Evolutionary conservation across 164 flowering plant genomes (phyloP), one percentile per base, ranked within the genome.

Genomic region (Vitis riparia): DNA sequence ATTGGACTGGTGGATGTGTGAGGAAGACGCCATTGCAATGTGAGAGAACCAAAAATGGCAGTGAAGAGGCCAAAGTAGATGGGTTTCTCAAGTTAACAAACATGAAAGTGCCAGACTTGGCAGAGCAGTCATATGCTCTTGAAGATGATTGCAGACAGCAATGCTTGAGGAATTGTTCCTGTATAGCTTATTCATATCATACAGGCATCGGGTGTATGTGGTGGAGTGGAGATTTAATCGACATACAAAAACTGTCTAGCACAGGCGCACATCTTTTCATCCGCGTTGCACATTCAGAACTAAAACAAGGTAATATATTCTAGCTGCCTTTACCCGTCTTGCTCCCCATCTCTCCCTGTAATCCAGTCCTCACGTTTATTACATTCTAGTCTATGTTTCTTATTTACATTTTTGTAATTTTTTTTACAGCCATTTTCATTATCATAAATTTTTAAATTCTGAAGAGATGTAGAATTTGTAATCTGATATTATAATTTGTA

Each of bases 91-190:
- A 27, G 49, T 0, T 80, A 19, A 37, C n/a, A 19, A 29, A 32
- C 23, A 37, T 76, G 75, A 85, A 85, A 77, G 72, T 81, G 70
- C 90, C 88, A 1, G 87, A 80, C 51, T 74, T 74, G 49, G 69
- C 79, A 5, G 69, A 76, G 15, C 59, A 60, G 65, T 37, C 51
- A 15, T 47, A n/a, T 71, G 8, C 50, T 11, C 9, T 3, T 3
- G n/a, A 15, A 8, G 74, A 73, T 5, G 68, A 77, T 0, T 91
- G 97, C 50, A 55, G 16, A 51, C 63, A 51, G 1, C 59, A 30
- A 49, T 91, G 97, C 74, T 70, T 77, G 70, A 65, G 57, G 17
- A 86, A 87, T 68, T 88, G 91, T 68, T 85, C 94, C 0, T 89
- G 91, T 44, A 51, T 52, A 15, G 93, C 91, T 8, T 89, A 82